Base-by-base conservation (phyloP, 257 asterid genomes). In the Coffea canephora region DNA sequence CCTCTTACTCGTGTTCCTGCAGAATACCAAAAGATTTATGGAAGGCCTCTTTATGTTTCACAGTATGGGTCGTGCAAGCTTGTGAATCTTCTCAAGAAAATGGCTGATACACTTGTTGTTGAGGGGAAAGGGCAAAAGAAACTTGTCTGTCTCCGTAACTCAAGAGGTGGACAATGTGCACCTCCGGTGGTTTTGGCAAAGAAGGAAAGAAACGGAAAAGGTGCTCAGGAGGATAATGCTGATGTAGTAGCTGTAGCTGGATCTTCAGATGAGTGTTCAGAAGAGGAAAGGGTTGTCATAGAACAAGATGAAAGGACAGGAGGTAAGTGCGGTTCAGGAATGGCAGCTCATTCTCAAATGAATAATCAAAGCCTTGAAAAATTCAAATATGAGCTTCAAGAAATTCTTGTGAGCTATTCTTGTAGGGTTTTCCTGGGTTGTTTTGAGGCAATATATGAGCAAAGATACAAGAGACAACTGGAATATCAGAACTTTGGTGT, bases 371-470 rank as follows among this genome's bases (percentile, higher is more conserved):
- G 77, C 86, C 88, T 96, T 36, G 84, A 83, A 16, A 82, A 81
- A 48, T 96, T 96, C 74, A 92, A 86, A 80, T 87, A 88, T 43
- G 97, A 96, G 88, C 97, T 96, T 69, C 94, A 92, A 87, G 99
- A 96, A 45, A 94, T 96, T 77, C 77, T 96, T 75, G 99, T 94
- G 66, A 92, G 98, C 87, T 96, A 86, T 82, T 92, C 97, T 23
- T 92, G 93, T 84, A 87, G 87, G 61, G 84, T 96, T 70, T 83
- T 86, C 78, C 84, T 96, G 9, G 90, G 90, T 79, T 79, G 77
- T 71, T 94, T 96, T 64, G 98, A 96, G 86, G 89, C 80, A 54
- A 88, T 91, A 77, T 96, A 96, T 80, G 87, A 80, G 79, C 95
- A 91, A 79, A 89, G 96, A 82, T 91, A 94, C 88, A 94, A 96